phyloP scores from a whole-genome alignment of 1,284 basidiomycete species.

The Ganoderma lingzhi region DNA sequence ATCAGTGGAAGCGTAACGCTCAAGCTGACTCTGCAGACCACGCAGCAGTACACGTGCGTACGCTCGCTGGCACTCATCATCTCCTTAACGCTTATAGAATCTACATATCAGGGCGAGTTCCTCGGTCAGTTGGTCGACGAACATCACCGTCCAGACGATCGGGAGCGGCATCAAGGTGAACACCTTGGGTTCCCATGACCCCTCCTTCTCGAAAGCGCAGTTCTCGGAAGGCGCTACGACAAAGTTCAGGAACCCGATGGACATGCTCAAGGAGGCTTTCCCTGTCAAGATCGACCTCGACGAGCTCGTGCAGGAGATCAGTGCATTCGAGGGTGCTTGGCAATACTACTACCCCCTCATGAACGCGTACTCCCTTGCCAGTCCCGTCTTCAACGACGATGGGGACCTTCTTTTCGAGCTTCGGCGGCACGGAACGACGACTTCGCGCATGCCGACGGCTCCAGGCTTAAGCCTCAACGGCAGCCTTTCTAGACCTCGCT shows the following conservation, averaged over 20 bases:
- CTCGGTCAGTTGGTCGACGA: slow-evolving; percentile 34
- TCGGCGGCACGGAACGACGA: slow-evolving; percentile 24
- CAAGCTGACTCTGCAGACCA: slow-evolving; percentile 34
- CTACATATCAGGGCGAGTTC: slow-evolving; percentile 31
- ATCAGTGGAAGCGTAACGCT: slow-evolving; percentile 40
- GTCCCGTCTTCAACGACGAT: slow-evolving; percentile 42
- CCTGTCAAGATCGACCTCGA: slow-evolving; percentile 34
- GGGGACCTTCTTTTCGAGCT: slow-evolving; percentile 46
- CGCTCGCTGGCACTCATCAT: not conserved
- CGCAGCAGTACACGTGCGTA: slow-evolving; percentile 35
- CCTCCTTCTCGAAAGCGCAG: slow-evolving; percentile 23
- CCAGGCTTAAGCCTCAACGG: slow-evolving; percentile 6
- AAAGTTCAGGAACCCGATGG: slow-evolving; percentile 24
- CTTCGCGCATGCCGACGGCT: slow-evolving; percentile 1
- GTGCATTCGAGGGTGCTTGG: slow-evolving; percentile 42
- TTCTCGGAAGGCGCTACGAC: slow-evolving; percentile 20
- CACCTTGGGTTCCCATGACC: slow-evolving; percentile 30
- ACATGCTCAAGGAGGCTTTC: slow-evolving; percentile 30
- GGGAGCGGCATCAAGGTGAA: slow-evolving; percentile 32
- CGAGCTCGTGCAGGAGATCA: slow-evolving; percentile 38
- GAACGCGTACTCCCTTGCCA: slow-evolving; percentile 38
- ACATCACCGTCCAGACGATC: slow-evolving; percentile 30
- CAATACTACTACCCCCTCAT: slow-evolving; percentile 39
- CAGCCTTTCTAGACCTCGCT: not conserved
- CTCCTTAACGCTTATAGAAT: slow-evolving; percentile 2